phyloP scores from a whole-genome alignment of 768 basidiomycete species.

The Tricholoma bakamatsutake region DNA sequence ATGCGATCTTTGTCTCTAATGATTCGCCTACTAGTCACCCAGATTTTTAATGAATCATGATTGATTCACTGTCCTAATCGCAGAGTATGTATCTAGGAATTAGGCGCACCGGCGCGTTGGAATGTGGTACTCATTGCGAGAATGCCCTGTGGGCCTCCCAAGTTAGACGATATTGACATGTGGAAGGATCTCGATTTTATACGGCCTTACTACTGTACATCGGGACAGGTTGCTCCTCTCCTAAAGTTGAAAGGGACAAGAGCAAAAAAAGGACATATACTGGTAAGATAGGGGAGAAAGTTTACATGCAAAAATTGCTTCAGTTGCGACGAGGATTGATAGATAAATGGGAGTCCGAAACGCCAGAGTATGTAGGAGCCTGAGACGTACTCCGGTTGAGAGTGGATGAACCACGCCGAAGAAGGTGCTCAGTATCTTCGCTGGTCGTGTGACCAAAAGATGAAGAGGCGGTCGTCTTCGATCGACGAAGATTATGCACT shows the following conservation, averaged over 20 bases:
- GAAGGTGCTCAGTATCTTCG: conserved; percentile 9
- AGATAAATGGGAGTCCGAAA: neutral
- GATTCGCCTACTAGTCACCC: too few relatives aligned
- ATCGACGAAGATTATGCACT: conserved; percentile 28
- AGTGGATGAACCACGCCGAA: conserved; percentile 2
- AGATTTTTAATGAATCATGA: too few relatives aligned
- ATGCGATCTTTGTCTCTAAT: neutral
- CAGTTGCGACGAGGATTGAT: neutral
- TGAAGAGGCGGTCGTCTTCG: conserved; percentile 29
- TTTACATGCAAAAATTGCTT: neutral
- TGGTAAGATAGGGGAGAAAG: neutral
- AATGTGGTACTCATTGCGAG: too few relatives aligned
- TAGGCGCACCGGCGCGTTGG: too few relatives aligned
- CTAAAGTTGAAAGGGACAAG: too few relatives aligned
- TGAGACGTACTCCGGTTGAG: conserved; percentile 7
- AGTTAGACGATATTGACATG: too few relatives aligned
- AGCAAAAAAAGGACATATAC: neutral
- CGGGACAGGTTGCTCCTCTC: too few relatives aligned
- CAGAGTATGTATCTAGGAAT: too few relatives aligned
- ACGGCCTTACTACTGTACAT: too few relatives aligned
- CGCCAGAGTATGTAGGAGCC: conserved; percentile 2
- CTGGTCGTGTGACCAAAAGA: conserved; percentile 16
- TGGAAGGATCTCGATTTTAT: too few relatives aligned
- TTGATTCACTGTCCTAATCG: too few relatives aligned
- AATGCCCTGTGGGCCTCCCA: too few relatives aligned